Evolutionary conservation across 768 basidiomycete species (phyloP), one percentile per base, ranked within the genome.

Genomic region (Boletus edulis): DNA sequence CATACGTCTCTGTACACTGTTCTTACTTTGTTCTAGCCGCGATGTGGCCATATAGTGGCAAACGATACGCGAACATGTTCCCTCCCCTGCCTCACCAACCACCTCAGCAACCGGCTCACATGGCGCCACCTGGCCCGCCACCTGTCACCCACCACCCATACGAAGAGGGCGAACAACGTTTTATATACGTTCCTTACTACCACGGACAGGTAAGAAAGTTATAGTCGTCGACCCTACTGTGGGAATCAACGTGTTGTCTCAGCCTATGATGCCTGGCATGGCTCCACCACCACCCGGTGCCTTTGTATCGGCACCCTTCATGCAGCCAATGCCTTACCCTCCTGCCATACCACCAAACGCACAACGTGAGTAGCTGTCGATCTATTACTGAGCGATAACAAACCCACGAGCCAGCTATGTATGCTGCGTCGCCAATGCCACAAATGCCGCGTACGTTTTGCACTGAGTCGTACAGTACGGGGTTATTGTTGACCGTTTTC

Each of bases 251-350:
- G 7, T 29, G 6, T 52, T 27, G 49, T 39, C 15, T 0, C 66
- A 88, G 83, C 89, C 81, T 52, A 91, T 92, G 82, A 91, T 91
- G 87, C 86, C 85, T 51, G 88, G 89, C 46, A 90, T 91, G 85
- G 79, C 79, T 10, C 88, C 90, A 29, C 87, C 86, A 47, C 89
- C 89, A 20, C 90, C 88, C 52, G 87, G 86, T 34, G 78, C 83
- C 47, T 93, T 89, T 69, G 89, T 92, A 73, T 86, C 84, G 54
- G 79, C 78, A 18, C 91, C 85, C 3, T 92, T 86, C 64, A 90
- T 93, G 86, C 89, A 86, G 68, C 88, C 79, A 42, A 91, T 94
- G 85, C 85, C 81, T 15, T 93, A 92, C 70, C 89, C 88, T 32
- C 87, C 85, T 24, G 76, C 75, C 56, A 90, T 92, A 81, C 88